Base-by-base conservation (phyloP, 176 grass and related monocot genomes). In the Ensete ventricosum region DNA sequence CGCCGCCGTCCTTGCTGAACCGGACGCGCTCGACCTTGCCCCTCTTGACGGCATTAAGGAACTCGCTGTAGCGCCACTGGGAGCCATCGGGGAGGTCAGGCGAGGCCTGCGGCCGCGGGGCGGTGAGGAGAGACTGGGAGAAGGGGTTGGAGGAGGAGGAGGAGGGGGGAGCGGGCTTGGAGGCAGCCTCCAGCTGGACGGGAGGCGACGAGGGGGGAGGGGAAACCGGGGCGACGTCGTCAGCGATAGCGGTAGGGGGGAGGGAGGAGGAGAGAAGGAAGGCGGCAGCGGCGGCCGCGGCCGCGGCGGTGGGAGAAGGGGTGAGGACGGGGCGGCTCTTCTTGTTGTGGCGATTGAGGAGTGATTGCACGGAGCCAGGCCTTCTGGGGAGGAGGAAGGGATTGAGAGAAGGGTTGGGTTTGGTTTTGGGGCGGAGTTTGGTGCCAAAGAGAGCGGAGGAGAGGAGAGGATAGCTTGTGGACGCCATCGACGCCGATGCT, bases 51-150 rank as follows among this genome's bases (percentile, higher is more conserved):
- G 95, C 95, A 71, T 64, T 89, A 19, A 99, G 80, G 84, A 99
- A 99, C 81, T 99, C 95, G 62, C 90, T 94, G 86, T 99, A 99
- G 22, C 90, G 86, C 95, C 95, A 99, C 76, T 91, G 88, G 22
- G 82, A 71, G 62, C 88, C 90, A 10, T 98, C 90, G 0, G 90
- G 95, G 80, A 94, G 88, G 80, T 99, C 82, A 3, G 78, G 63
- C 12, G 90, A 29, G 19, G n/a, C 50, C 52, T 81, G 34, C 55
- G 88, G 81, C 64, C 78, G 76, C 26, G 90, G 95, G 1, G 90
- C 90, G 1, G 86, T 89, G 55, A 98, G 77, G 75, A 93, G 86
- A 11, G 69, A 77, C 76, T 23, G 81, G 57, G 85, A n/a, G 79
- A 96, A 96, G 22, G 93, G 89, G 74, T 86, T 96, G 0, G 86